phyloP scores from a whole-genome alignment of 495 filamentous ascomycete genomes.

The Lophiostoma macrostomum region DNA sequence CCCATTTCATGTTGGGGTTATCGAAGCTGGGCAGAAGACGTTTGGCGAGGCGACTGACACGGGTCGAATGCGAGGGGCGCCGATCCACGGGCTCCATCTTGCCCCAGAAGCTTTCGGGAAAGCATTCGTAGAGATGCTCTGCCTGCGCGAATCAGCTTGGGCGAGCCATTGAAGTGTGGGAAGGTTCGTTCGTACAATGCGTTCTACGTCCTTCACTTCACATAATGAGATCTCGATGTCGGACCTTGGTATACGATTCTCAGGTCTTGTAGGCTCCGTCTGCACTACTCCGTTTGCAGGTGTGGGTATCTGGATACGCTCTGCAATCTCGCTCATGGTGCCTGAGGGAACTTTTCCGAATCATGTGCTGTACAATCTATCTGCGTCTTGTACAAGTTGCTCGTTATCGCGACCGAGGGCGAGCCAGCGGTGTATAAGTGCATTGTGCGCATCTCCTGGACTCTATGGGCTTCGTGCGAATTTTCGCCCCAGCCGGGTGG shows the following conservation, averaged over 20 bases:
- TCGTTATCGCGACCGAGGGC: too few relatives aligned
- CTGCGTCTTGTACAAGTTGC: background rate
- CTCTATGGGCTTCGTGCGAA: too few relatives aligned
- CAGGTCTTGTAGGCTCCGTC: constrained; percentile 6
- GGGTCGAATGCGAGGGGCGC: constrained; percentile 14
- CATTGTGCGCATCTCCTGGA: too few relatives aligned
- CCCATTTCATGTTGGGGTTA: constrained; percentile 11
- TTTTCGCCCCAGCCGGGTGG: too few relatives aligned
- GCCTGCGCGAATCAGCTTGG: constrained; percentile 3
- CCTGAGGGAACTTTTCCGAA: too few relatives aligned
- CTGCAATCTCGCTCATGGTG: background rate
- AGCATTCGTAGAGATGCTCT: constrained; percentile 15
- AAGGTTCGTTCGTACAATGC: background rate
- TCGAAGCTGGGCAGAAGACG: constrained; percentile 15
- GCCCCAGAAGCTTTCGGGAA: constrained; percentile 5
- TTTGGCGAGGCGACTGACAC: constrained; percentile 6
- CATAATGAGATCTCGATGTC: constrained; percentile 7
- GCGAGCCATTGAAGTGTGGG: background rate
- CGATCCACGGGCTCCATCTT: constrained; percentile 8
- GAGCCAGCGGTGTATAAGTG: too few relatives aligned
- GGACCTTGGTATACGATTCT: background rate
- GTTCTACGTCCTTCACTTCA: constrained; percentile 1
- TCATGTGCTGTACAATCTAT: background rate
- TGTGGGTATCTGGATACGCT: background rate
- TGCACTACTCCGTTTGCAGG: background rate